phyloP scores from a whole-genome alignment of 192 early-diverging fungal genomes.

The Backusella australiensis region DNA sequence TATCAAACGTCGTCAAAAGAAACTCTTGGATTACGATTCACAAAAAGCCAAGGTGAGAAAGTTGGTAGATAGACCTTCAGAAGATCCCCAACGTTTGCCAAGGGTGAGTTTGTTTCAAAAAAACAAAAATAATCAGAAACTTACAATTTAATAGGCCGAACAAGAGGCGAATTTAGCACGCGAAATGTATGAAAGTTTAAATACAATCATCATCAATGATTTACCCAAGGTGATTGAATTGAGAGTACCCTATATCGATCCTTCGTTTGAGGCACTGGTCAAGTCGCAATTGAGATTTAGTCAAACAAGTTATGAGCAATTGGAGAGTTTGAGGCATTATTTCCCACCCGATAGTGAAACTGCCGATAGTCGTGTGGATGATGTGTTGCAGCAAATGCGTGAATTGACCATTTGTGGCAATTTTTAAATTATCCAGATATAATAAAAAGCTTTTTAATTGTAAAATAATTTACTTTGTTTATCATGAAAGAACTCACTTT shows the following conservation, averaged over 20 bases:
- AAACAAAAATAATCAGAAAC: neutral
- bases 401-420: conserved; percentile 86
- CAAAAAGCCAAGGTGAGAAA: conserved; percentile 70
- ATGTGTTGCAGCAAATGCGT: conserved; percentile 85
- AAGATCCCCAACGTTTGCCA: conserved; percentile 66
- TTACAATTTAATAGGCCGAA: conserved; percentile 62
- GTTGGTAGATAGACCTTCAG: conserved; percentile 75
- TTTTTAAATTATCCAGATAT: conserved; percentile 19
- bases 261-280: conserved; percentile 94
- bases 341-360: conserved; percentile 59
- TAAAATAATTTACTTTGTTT: neutral
- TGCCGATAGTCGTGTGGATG: conserved; percentile 72
- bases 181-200: conserved; percentile 79
- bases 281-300: conserved; percentile 93
- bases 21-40: conserved; percentile 89
- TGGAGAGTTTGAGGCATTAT: conserved; percentile 62
- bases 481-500: no score
- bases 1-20: conserved; percentile 85
- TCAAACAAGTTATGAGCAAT: conserved; percentile 71
- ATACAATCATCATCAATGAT: conserved; percentile 77
- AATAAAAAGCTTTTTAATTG: neutral
- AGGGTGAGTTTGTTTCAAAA: conserved; percentile 36
- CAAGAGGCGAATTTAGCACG: conserved; percentile 72
- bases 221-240: conserved; percentile 89
- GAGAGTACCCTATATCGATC: conserved; percentile 88